These are phyloP conservation scores for Orbilia javanica DNA, from an alignment of 2,329 filamentous ascomycete genomes.

Conservation along the genomic window DNA sequence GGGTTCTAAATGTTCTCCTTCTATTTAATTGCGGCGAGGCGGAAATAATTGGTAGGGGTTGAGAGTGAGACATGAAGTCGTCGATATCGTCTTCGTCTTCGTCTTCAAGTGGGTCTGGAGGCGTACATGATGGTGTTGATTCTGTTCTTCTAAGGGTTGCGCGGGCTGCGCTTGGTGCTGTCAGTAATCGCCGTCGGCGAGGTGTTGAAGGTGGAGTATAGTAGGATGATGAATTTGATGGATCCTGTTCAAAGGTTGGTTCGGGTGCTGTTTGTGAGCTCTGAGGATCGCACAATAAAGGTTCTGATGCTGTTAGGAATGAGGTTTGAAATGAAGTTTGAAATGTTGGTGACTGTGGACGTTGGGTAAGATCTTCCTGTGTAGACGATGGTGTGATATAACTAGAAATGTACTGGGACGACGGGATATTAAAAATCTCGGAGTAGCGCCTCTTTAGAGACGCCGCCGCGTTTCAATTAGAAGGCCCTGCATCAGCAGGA, in stretches of 20 bases:
- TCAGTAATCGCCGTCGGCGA: conserved; percentile 38
- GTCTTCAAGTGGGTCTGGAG: conserved; percentile 28
- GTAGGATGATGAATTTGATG: conserved; percentile 21
- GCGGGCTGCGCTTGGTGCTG: conserved; percentile 32
- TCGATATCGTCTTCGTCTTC: conserved; percentile 30
- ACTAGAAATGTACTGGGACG: conserved; percentile 31
- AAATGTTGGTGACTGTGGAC: neutral
- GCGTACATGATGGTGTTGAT: conserved; percentile 52
- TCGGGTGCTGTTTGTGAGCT: conserved; percentile 7
- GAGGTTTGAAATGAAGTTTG: neutral
- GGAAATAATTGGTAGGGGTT: conserved; percentile 41
- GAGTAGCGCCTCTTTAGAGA: conserved; percentile 58
- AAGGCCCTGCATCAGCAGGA: conserved; percentile 38
- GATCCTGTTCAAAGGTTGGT: conserved; percentile 12
- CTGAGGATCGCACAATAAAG: neutral
- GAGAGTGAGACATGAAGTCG: conserved; percentile 36
- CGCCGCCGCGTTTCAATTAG: conserved; percentile 55
- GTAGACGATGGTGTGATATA: conserved; percentile 46
- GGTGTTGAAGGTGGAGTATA: conserved; percentile 38
- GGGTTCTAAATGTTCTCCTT: conserved; percentile 33
- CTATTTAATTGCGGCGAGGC: conserved; percentile 19
- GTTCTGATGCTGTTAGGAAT: neutral
- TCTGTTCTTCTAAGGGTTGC: conserved; percentile 49
- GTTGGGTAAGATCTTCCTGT: conserved; percentile 33
- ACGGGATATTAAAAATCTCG: conserved; percentile 42